These are phyloP conservation scores for Curvularia verruculosa DNA, from an alignment of 2,329 filamentous ascomycete genomes.

Conservation along the genomic window DNA sequence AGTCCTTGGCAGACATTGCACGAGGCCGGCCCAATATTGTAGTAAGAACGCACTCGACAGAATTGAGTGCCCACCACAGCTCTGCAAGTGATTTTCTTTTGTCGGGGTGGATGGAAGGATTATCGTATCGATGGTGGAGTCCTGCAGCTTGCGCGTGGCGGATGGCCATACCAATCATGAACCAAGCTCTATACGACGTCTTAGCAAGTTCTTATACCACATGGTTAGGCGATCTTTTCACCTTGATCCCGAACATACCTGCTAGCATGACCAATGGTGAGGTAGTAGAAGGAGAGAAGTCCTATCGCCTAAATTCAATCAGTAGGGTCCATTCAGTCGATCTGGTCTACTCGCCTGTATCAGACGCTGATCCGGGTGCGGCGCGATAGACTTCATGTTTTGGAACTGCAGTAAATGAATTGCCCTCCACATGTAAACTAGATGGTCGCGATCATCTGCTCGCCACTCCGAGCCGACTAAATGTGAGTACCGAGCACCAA, in stretches of 20 bases:
- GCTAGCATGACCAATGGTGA: slow-evolving; percentile 47
- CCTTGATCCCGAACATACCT: slow-evolving; percentile 34
- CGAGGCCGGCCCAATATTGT: slow-evolving; percentile 47
- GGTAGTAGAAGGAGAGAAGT: slow-evolving; percentile 47
- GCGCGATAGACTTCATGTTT: slow-evolving; percentile 35
- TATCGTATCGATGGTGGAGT: slow-evolving; percentile 45
- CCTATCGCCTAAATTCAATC: slow-evolving; percentile 35
- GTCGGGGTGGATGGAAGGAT: slow-evolving; percentile 20
- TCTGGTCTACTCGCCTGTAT: slow-evolving; percentile 19
- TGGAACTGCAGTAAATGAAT: slow-evolving; percentile 17
- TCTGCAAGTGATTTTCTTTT: slow-evolving; percentile 40
- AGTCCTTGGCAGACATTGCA: slow-evolving; percentile 37
- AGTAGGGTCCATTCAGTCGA: slow-evolving; percentile 6
- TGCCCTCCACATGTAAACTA: slow-evolving; percentile 42
- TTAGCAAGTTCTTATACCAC: slow-evolving; percentile 14
- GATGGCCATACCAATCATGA: slow-evolving; percentile 43
- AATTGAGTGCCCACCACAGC: slow-evolving; percentile 49
- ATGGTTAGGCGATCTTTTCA: background rate
- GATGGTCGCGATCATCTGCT: slow-evolving; percentile 34
- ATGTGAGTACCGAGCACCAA: slow-evolving; percentile 45
- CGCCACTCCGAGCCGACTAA: slow-evolving; percentile 30
- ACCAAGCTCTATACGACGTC: slow-evolving; percentile 41
- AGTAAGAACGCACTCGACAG: slow-evolving; percentile 42
- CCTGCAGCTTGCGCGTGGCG: slow-evolving; percentile 46
- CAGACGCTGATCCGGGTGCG: slow-evolving; percentile 24